phyloP scores from a whole-genome alignment of 1,284 basidiomycete genomes.

The Ceratobasidium sp. region DNA sequence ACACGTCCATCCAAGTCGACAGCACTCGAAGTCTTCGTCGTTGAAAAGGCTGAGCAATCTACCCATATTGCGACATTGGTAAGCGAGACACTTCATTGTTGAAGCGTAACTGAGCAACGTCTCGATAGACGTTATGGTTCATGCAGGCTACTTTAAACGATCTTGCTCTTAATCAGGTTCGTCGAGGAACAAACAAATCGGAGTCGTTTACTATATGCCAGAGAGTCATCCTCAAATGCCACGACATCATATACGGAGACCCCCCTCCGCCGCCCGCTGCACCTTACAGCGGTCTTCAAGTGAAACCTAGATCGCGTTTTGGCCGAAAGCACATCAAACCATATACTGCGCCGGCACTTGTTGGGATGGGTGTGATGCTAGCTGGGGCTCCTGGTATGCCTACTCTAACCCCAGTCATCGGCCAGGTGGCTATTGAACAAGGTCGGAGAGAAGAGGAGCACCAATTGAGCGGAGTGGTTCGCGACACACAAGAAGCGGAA shows the following conservation, averaged over 20 bases:
- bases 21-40: slow-evolving; percentile 91
- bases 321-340: slow-evolving; percentile 74
- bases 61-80: slow-evolving; percentile 95
- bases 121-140: slow-evolving; percentile 89
- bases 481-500: slow-evolving; percentile 22
- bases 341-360: slow-evolving; percentile 76
- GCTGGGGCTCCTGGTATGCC: slow-evolving; percentile 86
- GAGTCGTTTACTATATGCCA: slow-evolving; percentile 92
- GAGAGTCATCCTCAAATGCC: slow-evolving; percentile 90
- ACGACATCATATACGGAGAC: slow-evolving; percentile 97
- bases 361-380: slow-evolving; percentile 87
- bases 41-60: slow-evolving; percentile 85
- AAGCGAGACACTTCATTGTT: slow-evolving; percentile 54
- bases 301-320: slow-evolving; percentile 62
- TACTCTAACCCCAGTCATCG: slow-evolving; percentile 73
- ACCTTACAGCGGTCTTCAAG: slow-evolving; percentile 67
- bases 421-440: slow-evolving; percentile 89
- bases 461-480: slow-evolving; percentile 31
- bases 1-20: slow-evolving; percentile 89
- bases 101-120: slow-evolving; percentile 45
- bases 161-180: slow-evolving; percentile 63
- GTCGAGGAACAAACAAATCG: slow-evolving; percentile 62
- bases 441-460: slow-evolving; percentile 72
- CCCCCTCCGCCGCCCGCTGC: slow-evolving; percentile 70
- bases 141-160: slow-evolving; percentile 96